These are phyloP conservation scores for Gossypium herbaceum DNA, from an alignment of 345 rosid species.

Conservation along the genomic window DNA sequence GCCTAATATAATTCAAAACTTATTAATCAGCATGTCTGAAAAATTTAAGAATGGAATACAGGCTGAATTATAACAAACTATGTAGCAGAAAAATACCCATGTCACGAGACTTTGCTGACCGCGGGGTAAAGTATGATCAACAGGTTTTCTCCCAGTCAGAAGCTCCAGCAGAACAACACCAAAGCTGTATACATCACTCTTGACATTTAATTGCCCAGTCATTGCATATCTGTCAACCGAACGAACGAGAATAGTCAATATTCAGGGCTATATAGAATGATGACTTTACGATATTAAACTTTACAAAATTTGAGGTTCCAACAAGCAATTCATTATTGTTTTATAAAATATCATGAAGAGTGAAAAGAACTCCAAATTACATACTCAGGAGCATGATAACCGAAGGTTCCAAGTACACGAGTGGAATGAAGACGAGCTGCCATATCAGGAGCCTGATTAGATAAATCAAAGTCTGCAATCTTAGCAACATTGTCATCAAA, in stretches of 20 bases:
- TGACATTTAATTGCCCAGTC: slow-evolving; percentile 92
- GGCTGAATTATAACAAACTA: background rate
- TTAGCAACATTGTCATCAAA: slow-evolving; percentile 73
- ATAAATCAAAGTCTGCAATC: slow-evolving; percentile 80
- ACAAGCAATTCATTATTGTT: background rate
- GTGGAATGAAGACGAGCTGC: slow-evolving; percentile 89
- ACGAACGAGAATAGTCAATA: background rate
- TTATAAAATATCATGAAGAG: background rate
- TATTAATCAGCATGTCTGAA: background rate
- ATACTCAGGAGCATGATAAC: slow-evolving; percentile 90
- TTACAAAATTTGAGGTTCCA: background rate
- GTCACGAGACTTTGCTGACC: slow-evolving; percentile 93
- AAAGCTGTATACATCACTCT: slow-evolving; percentile 91
- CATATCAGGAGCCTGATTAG: slow-evolving; percentile 89
- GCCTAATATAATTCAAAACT: slow-evolving; percentile 43
- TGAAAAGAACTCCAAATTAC: slow-evolving; percentile 15
- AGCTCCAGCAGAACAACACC: slow-evolving; percentile 96
- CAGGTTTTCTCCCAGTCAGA: slow-evolving; percentile 93
- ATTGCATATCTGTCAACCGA: slow-evolving; percentile 70
- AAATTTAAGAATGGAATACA: background rate
- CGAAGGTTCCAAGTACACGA: slow-evolving; percentile 84
- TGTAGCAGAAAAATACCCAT: slow-evolving; percentile 50
- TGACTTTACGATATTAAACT: background rate
- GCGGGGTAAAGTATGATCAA: slow-evolving; percentile 92
- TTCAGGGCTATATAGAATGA: slow-evolving; percentile 1